Conservation (phyloP, 2,329 filamentous ascomycete species). For the Cadophora sp. region DNA sequence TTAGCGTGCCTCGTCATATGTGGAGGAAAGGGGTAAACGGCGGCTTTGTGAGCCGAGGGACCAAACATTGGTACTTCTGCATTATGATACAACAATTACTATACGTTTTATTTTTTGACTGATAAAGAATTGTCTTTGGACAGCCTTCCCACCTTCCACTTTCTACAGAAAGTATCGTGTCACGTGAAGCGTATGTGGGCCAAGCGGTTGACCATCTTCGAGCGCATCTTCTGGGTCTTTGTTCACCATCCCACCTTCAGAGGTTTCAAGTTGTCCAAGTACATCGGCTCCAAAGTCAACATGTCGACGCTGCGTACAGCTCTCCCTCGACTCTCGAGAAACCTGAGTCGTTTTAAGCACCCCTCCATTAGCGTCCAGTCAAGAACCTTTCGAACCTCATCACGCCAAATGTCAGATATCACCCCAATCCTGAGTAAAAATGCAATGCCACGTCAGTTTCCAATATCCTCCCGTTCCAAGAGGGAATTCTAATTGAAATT, state of each 20-base stretch:
- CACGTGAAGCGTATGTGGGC: constrained; percentile 3
- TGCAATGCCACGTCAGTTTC: constrained; percentile 54
- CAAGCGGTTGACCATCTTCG: neutral
- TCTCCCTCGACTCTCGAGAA: constrained; percentile 9
- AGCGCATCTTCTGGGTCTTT: neutral
- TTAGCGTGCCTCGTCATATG: constrained; percentile 8
- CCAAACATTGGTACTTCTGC: neutral
- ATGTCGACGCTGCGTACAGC: constrained; percentile 16
- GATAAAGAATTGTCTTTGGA: neutral
- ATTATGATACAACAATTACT: neutral
- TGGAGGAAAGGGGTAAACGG: constrained; percentile 7
- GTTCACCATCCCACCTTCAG: neutral
- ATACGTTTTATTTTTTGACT: neutral
- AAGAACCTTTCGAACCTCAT: constrained; percentile 42
- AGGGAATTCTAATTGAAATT: constrained; percentile 15
- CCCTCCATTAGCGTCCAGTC: neutral
- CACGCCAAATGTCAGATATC: constrained; percentile 53
- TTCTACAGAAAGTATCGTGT: neutral
- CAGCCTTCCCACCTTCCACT: neutral
- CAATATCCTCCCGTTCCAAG: neutral
- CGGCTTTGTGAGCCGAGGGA: neutral
- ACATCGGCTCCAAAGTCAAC: neutral
- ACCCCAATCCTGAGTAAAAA: constrained; percentile 61
- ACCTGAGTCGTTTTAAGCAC: neutral
- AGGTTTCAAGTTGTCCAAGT: neutral